Evolutionary conservation across 2,329 filamentous ascomycete genomes (phyloP).

Genomic region (Lachnellula willkommii): DNA sequence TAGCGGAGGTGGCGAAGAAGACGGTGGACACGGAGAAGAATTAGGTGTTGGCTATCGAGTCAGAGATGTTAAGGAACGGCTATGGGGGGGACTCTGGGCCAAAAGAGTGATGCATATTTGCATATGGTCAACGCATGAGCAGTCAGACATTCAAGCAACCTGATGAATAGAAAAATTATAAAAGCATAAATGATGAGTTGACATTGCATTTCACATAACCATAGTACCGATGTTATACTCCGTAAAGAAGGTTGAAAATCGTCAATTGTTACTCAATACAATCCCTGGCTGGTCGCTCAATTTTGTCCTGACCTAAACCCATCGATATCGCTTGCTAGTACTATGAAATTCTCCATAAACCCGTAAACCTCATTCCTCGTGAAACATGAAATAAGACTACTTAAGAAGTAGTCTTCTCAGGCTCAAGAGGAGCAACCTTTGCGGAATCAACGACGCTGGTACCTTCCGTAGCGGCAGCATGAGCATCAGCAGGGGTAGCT

Average conservation of each 20-base stretch:
- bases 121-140: no score
- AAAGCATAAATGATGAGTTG: no score
- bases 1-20: slow-evolving; percentile 46
- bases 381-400: slow-evolving; percentile 11
- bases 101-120: no score
- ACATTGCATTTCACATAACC: no score
- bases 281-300: neutral
- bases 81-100: no score
- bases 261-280: no score
- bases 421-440: slow-evolving; percentile 26
- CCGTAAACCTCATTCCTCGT: neutral
- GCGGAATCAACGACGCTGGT: slow-evolving; percentile 23
- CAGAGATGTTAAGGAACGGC: no score
- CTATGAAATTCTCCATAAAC: slow-evolving; percentile 5
- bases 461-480: slow-evolving; percentile 16
- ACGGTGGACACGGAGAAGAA: slow-evolving; percentile 8
- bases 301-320: neutral
- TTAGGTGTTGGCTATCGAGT: neutral
- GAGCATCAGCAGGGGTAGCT: slow-evolving; percentile 17
- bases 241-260: no score
- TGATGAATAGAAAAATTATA: no score
- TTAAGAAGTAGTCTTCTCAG: slow-evolving; percentile 24
- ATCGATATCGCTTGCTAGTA: slow-evolving; percentile 4
- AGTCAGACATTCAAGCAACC: no score
- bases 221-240: no score